phyloP scores from a whole-genome alignment of 805 yeast species.

The Hanseniaspora valbyensis region DNA sequence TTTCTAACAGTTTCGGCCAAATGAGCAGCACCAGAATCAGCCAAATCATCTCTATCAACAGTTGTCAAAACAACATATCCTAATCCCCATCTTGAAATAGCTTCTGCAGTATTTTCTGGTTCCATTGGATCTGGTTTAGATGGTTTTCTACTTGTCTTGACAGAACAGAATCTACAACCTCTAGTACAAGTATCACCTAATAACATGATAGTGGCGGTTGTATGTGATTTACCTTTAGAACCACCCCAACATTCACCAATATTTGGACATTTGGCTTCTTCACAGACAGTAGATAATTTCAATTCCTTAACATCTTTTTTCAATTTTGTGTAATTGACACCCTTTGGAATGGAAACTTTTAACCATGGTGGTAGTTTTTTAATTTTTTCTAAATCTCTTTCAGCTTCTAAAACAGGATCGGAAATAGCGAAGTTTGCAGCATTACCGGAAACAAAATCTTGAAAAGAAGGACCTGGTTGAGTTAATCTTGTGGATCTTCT shows the following conservation, averaged over 20 bases:
- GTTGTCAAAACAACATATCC: constrained; percentile 97
- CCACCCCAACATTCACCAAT: constrained; percentile 99
- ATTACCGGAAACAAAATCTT: constrained; percentile 74
- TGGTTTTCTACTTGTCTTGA: constrained; percentile 82
- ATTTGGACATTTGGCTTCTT: constrained; percentile 98
- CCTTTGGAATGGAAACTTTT: constrained; percentile 94
- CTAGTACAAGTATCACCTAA: constrained; percentile 98
- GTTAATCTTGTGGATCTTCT: constrained; percentile 51
- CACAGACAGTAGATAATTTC: constrained; percentile 90
- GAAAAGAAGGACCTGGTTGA: constrained; percentile 85
- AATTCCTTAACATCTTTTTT: constrained; percentile 81
- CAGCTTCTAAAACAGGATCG: constrained; percentile 70
- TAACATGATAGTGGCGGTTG: constrained; percentile 95
- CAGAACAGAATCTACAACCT: constrained; percentile 98
- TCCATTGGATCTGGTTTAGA: constrained; percentile 87
- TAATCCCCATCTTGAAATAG: constrained; percentile 93
- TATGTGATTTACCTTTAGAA: constrained; percentile 61
- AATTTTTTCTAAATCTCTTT: constrained; percentile 46
- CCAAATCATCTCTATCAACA: constrained; percentile 89
- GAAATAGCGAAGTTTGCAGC: constrained; percentile 46
- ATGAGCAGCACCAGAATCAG: constrained; percentile 89
- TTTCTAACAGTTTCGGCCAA: constrained; percentile 74
- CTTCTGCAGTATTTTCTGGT: constrained; percentile 96
- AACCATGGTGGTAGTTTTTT: constrained; percentile 85
- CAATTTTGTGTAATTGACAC: constrained; percentile 65